Evolutionary conservation across 2,329 filamentous ascomycete species (phyloP), one percentile per base, ranked within the genome.

Genomic region (Ambrosiella beaveri): DNA sequence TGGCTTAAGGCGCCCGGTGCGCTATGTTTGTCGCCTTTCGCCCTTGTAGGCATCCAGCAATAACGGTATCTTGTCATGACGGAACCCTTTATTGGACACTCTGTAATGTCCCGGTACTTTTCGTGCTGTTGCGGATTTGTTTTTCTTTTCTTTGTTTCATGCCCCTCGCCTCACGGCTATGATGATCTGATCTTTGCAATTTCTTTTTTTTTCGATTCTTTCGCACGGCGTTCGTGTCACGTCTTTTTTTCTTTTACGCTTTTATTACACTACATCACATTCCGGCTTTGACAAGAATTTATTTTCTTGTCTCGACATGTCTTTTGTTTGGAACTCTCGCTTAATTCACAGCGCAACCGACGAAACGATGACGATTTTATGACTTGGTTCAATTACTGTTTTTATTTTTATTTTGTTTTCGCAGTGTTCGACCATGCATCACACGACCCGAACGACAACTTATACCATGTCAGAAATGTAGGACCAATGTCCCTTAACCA

Each of bases 321-420:
- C 56, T 61, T 40, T 47, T 41, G 27, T 35, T 44, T 40, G 38
- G 36, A 57, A 39, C 51, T 41, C 55, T 54, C n/a, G 27, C 41
- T n/a, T 12, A 17, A 19, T 35, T n/a, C 17, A 49, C 40, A 27
- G 35, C 17, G 44, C 45, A 49, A 45, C 47, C 36, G 39, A 58
- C 45, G 52, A 58, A 41, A 58, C 56, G 56, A 58, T 61, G 59
- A 61, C 52, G 59, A 61, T 35, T 50, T 61, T 61, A 61, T 56
- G 59, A 58, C 56, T 44, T 47, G 27, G 17, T 52, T 59, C 38
- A 45, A 15, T 47, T 49, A 13, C 55, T 40, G 40, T 59, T 55
- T 35, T 36, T 54, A 17, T n/a, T 38, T 15, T 37, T 35, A 12
- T 45, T 53, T 57, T 51, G n/a, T 41, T 58, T 54, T 12, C 37